A percentile compares a stretch with the other conserved stretches of the same genome.
These are phyloP conservation scores for Penicillium longicatenatum DNA, from an alignment of 495 filamentous ascomycete species.

Conservation along the genomic window DNA sequence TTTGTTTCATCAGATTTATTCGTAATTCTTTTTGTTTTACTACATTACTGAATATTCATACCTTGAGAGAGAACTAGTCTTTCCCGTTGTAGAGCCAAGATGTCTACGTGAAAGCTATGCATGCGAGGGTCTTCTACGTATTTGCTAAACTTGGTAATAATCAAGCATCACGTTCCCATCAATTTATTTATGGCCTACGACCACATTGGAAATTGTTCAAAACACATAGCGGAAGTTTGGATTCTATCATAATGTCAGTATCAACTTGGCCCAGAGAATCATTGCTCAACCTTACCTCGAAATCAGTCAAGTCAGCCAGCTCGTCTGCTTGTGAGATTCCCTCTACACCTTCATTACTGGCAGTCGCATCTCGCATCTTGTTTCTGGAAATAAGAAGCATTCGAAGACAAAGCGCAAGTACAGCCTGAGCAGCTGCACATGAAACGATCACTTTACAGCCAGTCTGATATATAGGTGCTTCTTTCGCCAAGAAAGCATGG, in stretches of 20 bases:
- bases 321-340: constrained; percentile 9
- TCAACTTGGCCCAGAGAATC: background rate
- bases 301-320: constrained; percentile 26
- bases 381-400: constrained; percentile 19
- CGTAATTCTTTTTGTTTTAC: background rate
- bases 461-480: constrained; percentile 38
- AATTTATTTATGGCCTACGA: no score
- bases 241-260: constrained; percentile 18
- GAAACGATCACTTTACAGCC: constrained; percentile 37
- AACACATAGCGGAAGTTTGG: constrained; percentile 26
- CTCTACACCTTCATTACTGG: background rate
- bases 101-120: no score
- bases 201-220: constrained; percentile 3
- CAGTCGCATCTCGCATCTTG: constrained; percentile 18
- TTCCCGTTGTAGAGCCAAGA: no score
- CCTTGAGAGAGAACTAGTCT: no score
- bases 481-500: constrained; percentile 36
- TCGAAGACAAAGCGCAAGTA: constrained; percentile 19
- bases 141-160: no score
- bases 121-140: no score
- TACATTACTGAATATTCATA: no score
- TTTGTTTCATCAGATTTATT: constrained; percentile 13
- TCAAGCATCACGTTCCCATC: no score
- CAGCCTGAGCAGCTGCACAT: constrained; percentile 23
- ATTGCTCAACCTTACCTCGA: constrained; percentile 19